Percentiles rank a stretch among this genome's conserved stretches.
Evolutionary conservation across 192 early-diverging fungal species (phyloP).

Genomic region (Backusella tarrabulga): DNA sequence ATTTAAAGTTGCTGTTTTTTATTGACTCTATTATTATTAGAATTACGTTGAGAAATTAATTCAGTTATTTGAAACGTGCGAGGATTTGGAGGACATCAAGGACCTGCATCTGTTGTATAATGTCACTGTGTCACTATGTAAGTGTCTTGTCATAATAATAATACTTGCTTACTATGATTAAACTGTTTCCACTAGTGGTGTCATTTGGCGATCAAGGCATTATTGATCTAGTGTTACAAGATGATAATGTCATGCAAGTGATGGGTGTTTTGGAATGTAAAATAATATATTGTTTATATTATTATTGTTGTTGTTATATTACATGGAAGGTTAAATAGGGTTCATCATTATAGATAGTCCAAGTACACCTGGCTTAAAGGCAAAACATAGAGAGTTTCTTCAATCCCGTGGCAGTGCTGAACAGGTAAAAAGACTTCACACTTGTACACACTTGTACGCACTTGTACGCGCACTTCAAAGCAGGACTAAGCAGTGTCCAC

Average conservation of each 20-base stretch:
- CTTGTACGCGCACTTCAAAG: background rate
- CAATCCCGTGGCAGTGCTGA: slow-evolving; percentile 57
- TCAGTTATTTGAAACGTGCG: slow-evolving; percentile 70
- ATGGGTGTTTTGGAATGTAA: slow-evolving; percentile 88
- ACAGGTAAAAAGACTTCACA: slow-evolving; percentile 35
- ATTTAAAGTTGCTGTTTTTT: background rate
- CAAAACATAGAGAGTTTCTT: slow-evolving; percentile 76
- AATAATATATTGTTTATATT: background rate
- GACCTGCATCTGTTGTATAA: slow-evolving; percentile 72
- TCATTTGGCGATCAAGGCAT: slow-evolving; percentile 78
- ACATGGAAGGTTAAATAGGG: background rate
- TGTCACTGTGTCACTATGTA: slow-evolving; percentile 77
- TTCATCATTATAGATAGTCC: slow-evolving; percentile 62
- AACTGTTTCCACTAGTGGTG: slow-evolving; percentile 40
- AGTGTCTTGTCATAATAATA: slow-evolving; percentile 17
- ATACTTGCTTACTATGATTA: background rate
- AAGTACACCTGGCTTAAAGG: slow-evolving; percentile 64
- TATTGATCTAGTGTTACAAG: slow-evolving; percentile 71
- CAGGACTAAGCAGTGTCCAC: too few species aligned
- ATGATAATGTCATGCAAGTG: slow-evolving; percentile 69
- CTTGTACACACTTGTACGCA: background rate
- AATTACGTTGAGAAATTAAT: slow-evolving; percentile 72
- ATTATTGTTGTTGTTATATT: too few species aligned
- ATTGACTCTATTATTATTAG: slow-evolving; percentile 34
- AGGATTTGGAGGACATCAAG: slow-evolving; percentile 76